These are phyloP conservation scores for Grigorovia transvaalensis DNA, from an alignment of 805 yeast species.

Conservation along the genomic window DNA sequence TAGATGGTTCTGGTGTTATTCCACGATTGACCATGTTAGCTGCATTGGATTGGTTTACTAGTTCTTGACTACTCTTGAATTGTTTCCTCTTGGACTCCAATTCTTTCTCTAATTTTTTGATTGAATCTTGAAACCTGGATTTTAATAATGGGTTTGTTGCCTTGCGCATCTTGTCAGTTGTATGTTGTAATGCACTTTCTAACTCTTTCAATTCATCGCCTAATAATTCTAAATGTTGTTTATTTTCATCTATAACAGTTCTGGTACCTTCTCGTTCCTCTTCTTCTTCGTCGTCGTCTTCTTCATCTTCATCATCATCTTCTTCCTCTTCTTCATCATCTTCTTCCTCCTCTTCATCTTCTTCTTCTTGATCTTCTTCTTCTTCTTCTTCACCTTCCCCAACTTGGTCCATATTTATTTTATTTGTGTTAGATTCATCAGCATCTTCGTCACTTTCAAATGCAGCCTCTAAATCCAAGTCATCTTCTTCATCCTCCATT, in stretches of 20 bases:
- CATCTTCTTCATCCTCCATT: constrained; percentile 37
- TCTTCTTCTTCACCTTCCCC: constrained; percentile 27
- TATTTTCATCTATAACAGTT: constrained; percentile 44
- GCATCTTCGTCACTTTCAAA: constrained; percentile 33
- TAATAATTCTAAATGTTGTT: constrained; percentile 61
- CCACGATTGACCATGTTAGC: constrained; percentile 11
- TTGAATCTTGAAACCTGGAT: constrained; percentile 75
- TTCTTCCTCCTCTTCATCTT: constrained; percentile 26
- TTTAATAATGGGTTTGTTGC: constrained; percentile 78
- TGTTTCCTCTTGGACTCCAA: constrained; percentile 70
- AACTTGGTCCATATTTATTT: constrained; percentile 11
- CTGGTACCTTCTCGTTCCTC: constrained; percentile 41
- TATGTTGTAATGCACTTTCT: constrained; percentile 64
- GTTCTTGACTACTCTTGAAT: constrained; percentile 34
- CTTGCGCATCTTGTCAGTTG: constrained; percentile 58
- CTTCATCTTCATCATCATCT: constrained; percentile 39
- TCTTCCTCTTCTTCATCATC: constrained; percentile 31
- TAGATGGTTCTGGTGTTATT: not conserved
- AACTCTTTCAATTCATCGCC: constrained; percentile 81
- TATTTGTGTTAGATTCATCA: constrained; percentile 7
- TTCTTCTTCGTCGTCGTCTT: constrained; percentile 35
- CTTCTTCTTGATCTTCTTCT: constrained; percentile 27
- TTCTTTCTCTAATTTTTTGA: constrained; percentile 67
- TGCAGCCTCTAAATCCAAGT: constrained; percentile 49
- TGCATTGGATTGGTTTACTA: constrained; percentile 6